phyloP scores from a whole-genome alignment of 2,329 filamentous ascomycete genomes.

The Talaromyces verruculosus region DNA sequence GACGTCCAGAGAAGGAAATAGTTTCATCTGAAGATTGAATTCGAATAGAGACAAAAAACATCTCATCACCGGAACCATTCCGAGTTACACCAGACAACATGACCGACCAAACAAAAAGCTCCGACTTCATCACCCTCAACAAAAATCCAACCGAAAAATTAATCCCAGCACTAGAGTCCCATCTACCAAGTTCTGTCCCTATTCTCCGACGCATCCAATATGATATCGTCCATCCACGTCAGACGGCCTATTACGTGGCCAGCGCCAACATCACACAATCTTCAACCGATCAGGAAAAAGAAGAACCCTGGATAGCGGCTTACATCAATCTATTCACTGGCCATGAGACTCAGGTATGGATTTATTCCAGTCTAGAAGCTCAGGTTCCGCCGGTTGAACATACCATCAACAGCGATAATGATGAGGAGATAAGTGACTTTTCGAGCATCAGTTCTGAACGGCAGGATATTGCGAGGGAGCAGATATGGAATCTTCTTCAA shows the following conservation, averaged over 20 bases:
- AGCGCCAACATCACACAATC: conserved; percentile 25
- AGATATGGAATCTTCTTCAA: conserved; percentile 32
- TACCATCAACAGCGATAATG: conserved; percentile 9
- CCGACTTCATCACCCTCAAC: conserved; percentile 17
- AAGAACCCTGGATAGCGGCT: conserved; percentile 41
- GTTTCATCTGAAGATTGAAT: too few relatives aligned
- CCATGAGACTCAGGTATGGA: conserved; percentile 43
- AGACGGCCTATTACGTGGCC: conserved; percentile 36
- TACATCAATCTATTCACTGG: conserved; percentile 42
- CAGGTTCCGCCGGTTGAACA: conserved; percentile 18
- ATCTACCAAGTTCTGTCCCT: conserved; percentile 41
- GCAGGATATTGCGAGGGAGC: conserved; percentile 27
- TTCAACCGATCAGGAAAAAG: background rate
- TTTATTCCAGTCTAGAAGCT: conserved; percentile 44
- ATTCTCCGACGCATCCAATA: conserved; percentile 43
- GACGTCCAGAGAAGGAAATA: background rate
- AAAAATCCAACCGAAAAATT: conserved; percentile 18
- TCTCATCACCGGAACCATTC: background rate
- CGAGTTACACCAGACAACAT: background rate
- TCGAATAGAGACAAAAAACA: background rate
- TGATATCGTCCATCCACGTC: conserved; percentile 32
- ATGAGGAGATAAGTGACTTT: conserved; percentile 24
- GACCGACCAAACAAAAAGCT: background rate
- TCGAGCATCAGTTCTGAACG: conserved; percentile 11
- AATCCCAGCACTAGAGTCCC: conserved; percentile 33